phyloP scores from a whole-genome alignment of 2,329 filamentous ascomycete genomes.

The Lachnellula willkommii region DNA sequence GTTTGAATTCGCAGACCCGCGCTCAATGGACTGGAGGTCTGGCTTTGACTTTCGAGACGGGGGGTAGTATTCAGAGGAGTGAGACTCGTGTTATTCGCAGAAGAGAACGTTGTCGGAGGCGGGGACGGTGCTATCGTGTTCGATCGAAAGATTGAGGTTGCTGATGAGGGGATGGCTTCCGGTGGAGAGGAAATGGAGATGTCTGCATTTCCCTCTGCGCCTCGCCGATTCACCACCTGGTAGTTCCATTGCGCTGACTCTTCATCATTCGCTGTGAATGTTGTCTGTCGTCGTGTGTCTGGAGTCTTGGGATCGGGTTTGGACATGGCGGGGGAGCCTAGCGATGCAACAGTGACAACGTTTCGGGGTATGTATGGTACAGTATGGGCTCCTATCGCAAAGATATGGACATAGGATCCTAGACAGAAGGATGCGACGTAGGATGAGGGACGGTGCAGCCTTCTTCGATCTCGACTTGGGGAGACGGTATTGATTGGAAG shows the following conservation, averaged over 20 bases:
- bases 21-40: constrained; percentile 24
- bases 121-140: constrained; percentile 38
- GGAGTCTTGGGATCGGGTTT: constrained; percentile 17
- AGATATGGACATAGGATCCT: constrained; percentile 1
- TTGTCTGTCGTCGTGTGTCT: constrained; percentile 11
- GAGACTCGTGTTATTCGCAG: constrained; percentile 12
- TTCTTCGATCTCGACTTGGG: constrained; percentile 17
- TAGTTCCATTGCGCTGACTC: constrained; percentile 5
- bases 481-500: constrained; percentile 9
- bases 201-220: constrained; percentile 10
- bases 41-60: constrained; percentile 15
- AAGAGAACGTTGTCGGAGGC: constrained; percentile 15
- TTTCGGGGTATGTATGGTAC: too few relatives aligned
- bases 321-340: constrained; percentile 21
- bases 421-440: background rate
- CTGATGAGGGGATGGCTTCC: constrained; percentile 4
- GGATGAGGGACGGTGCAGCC: constrained; percentile 3
- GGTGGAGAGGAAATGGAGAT: constrained; percentile 8
- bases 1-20: constrained; percentile 33
- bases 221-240: constrained; percentile 15
- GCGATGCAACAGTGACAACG: background rate
- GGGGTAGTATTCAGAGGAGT: constrained; percentile 24
- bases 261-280: constrained; percentile 3
- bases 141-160: constrained; percentile 31
- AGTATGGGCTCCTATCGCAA: constrained; percentile 1